These are phyloP conservation scores for Keqinozyma sinolaborantium DNA, from an alignment of 1,139 yeast species.

Conservation along the genomic window DNA sequence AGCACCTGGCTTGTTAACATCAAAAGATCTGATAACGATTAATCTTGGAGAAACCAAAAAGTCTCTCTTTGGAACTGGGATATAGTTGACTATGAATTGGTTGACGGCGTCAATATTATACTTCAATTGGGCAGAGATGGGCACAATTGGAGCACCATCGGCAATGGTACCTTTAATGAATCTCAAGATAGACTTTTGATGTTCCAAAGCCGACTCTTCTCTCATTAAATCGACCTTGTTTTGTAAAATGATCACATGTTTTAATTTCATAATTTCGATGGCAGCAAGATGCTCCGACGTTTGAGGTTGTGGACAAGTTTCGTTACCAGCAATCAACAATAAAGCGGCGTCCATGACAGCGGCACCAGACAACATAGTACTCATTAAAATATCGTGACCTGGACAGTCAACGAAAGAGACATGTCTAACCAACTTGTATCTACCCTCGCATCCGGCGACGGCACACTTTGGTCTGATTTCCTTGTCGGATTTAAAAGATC, in stretches of 20 bases:
- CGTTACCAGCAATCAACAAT: conserved; percentile 94
- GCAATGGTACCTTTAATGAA: conserved; percentile 98
- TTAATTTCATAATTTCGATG: conserved; percentile 97
- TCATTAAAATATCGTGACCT: conserved; percentile 99
- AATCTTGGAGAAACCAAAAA: conserved; percentile 90
- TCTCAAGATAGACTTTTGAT: conserved; percentile 84
- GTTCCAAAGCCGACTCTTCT: conserved; percentile 94
- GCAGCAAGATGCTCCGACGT: conserved; percentile 99
- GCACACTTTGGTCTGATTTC: conserved; percentile 93
- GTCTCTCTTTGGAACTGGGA: conserved; percentile 96
- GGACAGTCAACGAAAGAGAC: conserved; percentile 99
- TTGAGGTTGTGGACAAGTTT: conserved; percentile 99
- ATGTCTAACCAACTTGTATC: conserved; percentile 88
- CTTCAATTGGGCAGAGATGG: conserved; percentile 97
- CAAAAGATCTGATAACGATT: conserved; percentile 97
- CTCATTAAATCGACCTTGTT: conserved; percentile 98
- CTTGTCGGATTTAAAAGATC: conserved; percentile 89
- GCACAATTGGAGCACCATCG: conserved; percentile 98
- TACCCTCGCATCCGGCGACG: conserved; percentile 77
- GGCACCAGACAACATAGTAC: conserved; percentile 99
- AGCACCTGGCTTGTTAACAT: conserved; percentile 98
- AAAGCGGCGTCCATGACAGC: conserved; percentile 99
- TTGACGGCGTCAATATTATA: conserved; percentile 98
- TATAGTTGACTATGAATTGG: conserved; percentile 90
- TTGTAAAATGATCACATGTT: conserved; percentile 93